Evolutionary conservation across 495 filamentous ascomycete species (phyloP).

Genomic region (Aspergillus hancockii): DNA sequence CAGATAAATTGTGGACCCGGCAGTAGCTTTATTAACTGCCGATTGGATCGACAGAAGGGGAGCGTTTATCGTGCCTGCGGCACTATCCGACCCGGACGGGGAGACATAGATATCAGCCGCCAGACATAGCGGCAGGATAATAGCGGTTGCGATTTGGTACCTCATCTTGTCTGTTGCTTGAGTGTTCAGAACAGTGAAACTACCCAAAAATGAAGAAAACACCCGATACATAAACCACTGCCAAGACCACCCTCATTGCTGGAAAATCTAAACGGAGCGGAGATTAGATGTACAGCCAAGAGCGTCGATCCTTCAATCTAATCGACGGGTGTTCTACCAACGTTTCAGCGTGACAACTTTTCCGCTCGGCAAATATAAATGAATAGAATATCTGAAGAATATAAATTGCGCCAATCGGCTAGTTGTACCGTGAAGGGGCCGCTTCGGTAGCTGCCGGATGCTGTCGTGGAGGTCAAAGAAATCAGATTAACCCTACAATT

Average conservation of each 20-base stretch:
- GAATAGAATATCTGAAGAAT: neutral
- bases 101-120: conserved; percentile 24
- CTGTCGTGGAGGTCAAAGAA: neutral
- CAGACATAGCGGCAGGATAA: conserved; percentile 6
- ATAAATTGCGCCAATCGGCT: neutral
- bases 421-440: neutral
- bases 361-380: too few species aligned
- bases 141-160: neutral
- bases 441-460: neutral
- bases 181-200: neutral
- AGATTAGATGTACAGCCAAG: conserved; percentile 17
- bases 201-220: neutral
- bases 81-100: conserved; percentile 17
- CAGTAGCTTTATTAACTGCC: conserved; percentile 18
- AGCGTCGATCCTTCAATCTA: neutral
- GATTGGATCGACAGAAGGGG: conserved; percentile 20
- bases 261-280: conserved; percentile 13
- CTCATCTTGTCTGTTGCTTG: neutral
- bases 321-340: neutral
- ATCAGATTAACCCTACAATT: neutral
- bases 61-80: conserved; percentile 13
- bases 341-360: neutral
- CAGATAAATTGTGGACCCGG: conserved; percentile 19
- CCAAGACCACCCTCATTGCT: conserved; percentile 11
- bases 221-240: neutral